Evolutionary conservation across 345 rosid genomes (phyloP), one percentile per base, ranked within the genome.

Genomic region (Boechera divaricarpa): DNA sequence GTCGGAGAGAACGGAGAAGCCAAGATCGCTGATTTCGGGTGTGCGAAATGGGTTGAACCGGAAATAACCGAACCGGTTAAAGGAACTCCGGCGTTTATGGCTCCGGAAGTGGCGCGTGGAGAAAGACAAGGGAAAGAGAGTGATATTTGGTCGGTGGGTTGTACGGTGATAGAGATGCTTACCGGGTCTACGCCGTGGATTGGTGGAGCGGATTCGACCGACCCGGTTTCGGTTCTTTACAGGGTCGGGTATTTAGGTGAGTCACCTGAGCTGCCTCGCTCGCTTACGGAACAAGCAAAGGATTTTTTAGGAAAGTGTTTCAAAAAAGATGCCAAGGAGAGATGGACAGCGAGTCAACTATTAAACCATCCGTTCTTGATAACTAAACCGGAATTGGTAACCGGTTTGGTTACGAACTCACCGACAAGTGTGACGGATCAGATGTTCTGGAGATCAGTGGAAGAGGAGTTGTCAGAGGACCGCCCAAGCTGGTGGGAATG

Each of bases 51-150:
- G 69, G 52, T 84, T 38, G 74, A 69, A 47, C 38, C 67, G 56
- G 79, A 47, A 24, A 32, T 44, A 21, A 76, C 76, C 60, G 80
- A 42, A 2, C 68, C 76, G 54, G 81, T 88, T 21, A 70, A 80
- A 5, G 94, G 97, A 39, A 87, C 92, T 2, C 94, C 92, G 35
- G 84, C 80, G 78, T 92, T 86, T 64, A 92, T 90, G 97, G 89
- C 94, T 0, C 94, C 97, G 1, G 96, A 92, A 85, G 92, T 79
- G 79, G 96, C 96, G 64, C 91, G 94, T 69, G 96, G 96, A 36
- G 92, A 86, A 49, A 84, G 84, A 45, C 96, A 90, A 83, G 88
- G 94, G 75, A 51, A 52, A 24, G 77, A 87, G 4, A 73, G 86
- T 48, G 98, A 90, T 63, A 55, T 90, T 2, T 90, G 98, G 96